Conservation (phyloP, 139 green algal genomes). For the Desmodesmus armatus region DNA sequence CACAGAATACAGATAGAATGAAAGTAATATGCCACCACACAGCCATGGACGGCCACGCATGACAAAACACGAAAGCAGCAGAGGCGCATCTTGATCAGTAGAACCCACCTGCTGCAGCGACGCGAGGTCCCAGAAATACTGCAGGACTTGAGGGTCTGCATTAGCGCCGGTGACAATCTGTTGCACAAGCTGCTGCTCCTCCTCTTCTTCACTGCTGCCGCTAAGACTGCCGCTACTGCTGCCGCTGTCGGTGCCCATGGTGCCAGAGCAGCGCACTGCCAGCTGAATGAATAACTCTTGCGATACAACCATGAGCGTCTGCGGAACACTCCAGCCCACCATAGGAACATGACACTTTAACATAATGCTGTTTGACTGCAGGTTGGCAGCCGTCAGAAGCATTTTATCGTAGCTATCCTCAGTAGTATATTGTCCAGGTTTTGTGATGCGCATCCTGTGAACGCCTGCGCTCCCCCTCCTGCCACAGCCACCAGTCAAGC, state of each 20-base stretch:
- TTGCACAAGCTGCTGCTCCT: background rate
- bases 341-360: too few relatives aligned
- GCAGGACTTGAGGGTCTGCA: conserved; percentile 64
- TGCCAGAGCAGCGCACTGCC: too few relatives aligned
- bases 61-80: background rate
- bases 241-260: too few relatives aligned
- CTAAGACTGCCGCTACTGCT: background rate
- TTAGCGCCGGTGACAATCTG: conserved; percentile 12
- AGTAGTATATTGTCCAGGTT: conserved; percentile 85
- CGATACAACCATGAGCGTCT: too few relatives aligned
- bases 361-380: too few relatives aligned
- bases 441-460: conserved; percentile 74
- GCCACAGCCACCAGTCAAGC: conserved; percentile 91
- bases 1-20: background rate
- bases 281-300: too few relatives aligned
- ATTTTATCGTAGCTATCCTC: too few relatives aligned
- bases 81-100: background rate
- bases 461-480: conserved; percentile 69
- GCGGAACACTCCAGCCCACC: too few relatives aligned
- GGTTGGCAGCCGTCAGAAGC: too few relatives aligned
- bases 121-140: conserved; percentile 83
- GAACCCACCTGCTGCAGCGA: conserved; percentile 53
- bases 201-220: conserved; percentile 17
- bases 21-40: too few relatives aligned
- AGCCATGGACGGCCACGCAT: background rate